Conservation (phyloP, 2,329 filamentous ascomycete genomes). For the Venturia nashicola region DNA sequence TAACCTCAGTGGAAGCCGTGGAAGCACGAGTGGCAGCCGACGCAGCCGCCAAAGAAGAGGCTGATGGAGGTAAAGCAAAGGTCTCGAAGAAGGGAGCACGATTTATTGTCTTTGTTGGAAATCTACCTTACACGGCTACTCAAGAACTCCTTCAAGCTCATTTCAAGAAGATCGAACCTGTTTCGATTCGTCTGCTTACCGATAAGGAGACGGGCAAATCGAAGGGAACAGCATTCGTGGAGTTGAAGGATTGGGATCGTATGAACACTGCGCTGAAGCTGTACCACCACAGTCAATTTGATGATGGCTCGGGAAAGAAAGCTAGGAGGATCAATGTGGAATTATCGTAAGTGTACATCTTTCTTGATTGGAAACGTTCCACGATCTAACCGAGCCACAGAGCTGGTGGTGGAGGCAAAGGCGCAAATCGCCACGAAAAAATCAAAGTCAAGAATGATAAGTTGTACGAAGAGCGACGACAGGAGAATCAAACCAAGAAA, state of each 20-base stretch:
- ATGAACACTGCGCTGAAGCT: conserved; percentile 89
- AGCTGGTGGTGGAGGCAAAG: conserved; percentile 74
- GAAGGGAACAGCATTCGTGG: conserved; percentile 75
- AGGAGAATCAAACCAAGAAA: conserved; percentile 17
- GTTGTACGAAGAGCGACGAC: conserved; percentile 53
- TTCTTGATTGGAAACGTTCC: neutral
- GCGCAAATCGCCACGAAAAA: conserved; percentile 57
- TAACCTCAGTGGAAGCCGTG: neutral
- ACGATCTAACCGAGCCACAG: conserved; percentile 28
- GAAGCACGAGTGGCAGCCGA: neutral
- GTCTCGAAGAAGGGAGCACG: conserved; percentile 22
- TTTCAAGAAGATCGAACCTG: conserved; percentile 64
- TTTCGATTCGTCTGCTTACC: conserved; percentile 59
- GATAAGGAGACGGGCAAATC: conserved; percentile 52
- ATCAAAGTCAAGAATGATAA: conserved; percentile 79
- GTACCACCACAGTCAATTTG: conserved; percentile 76
- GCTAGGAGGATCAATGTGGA: conserved; percentile 83
- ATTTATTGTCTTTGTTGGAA: conserved; percentile 73
- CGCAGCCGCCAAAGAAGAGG: neutral
- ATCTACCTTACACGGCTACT: conserved; percentile 78
- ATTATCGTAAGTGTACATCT: conserved; percentile 52
- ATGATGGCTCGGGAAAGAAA: conserved; percentile 41
- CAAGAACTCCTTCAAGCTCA: conserved; percentile 56
- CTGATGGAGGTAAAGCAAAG: neutral
- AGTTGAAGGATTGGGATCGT: conserved; percentile 74